Conservation (phyloP, 768 basidiomycete genomes). For the Mrakia frigida region DNA sequence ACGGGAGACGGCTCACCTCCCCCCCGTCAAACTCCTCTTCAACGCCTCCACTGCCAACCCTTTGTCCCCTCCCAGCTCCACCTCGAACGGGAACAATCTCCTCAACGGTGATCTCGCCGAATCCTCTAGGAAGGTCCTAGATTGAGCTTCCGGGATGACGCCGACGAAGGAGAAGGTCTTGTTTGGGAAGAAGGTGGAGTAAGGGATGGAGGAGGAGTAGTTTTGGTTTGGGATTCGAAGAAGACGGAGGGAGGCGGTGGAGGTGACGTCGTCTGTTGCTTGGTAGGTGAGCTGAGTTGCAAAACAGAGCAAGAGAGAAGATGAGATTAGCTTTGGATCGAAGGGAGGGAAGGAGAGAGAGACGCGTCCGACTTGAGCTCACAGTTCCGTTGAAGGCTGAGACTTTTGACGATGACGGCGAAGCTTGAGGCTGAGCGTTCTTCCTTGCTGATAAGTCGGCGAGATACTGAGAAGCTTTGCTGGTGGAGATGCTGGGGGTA, state of each 20-base stretch:
- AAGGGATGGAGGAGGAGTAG: neutral
- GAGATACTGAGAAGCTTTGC: neutral
- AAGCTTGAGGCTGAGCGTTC: neutral
- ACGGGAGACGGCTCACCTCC: neutral
- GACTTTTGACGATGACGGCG: neutral
- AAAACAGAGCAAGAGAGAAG: neutral
- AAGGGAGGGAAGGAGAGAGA: neutral
- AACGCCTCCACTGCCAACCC: neutral
- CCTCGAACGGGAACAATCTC: neutral
- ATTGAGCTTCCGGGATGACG: neutral
- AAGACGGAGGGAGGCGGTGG: neutral
- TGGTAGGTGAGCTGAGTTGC: neutral
- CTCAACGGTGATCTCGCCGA: neutral
- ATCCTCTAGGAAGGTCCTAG: neutral
- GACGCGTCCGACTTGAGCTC: neutral
- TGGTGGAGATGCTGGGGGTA: too few species aligned
- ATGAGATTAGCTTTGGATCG: neutral
- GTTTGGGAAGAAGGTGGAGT: neutral
- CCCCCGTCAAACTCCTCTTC: neutral
- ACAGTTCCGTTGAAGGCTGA: neutral
- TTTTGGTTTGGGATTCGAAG: neutral
- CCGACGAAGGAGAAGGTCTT: neutral
- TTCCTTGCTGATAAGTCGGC: neutral
- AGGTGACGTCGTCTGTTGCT: neutral
- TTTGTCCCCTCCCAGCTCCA: neutral